Base-by-base conservation (phyloP, 257 asterid species). In the Coffea eugenioides region DNA sequence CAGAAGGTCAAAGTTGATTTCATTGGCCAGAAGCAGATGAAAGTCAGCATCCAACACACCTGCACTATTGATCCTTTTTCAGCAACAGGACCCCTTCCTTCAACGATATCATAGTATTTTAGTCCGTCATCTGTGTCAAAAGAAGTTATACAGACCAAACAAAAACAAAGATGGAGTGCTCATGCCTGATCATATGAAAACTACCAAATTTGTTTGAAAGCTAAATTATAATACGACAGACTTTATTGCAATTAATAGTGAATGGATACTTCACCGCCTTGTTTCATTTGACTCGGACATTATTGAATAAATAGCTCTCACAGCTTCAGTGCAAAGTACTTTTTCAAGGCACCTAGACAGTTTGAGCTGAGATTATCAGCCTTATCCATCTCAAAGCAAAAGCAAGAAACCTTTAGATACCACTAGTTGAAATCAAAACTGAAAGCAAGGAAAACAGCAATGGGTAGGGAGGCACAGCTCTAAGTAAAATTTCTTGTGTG, bases 21-120 rank as follows among this genome's bases (percentile, higher is more conserved):
- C 54, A n/a, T 15, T 39, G n/a, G 18, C 3, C 21, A 71, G 65
- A 82, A 27, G 49, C 62, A 80, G 52, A 78, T 14, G 34, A 52
- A 45, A 9, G 67, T 43, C 21, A 66, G 49, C 70, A 69, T 15
- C 13, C 76, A 73, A 62, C 48, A 43, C 61, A 94, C 98, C 98
- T 92, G 94, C 84, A 89, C 99, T 0, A 87, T 90, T 21, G 89
- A 80, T 79, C 99, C 97, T 43, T 93, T 95, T 79, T 87, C 92
- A 77, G 98, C 98, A 71, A 88, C 83, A 20, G 90, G 93, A 23
- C 99, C 99, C 86, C 88, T 95, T 52, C 99, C 98, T 84, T 92
- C 96, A 49, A 88, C 64, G 75, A 93, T 61, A 84, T 95, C 99
- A 54, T 89, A 95, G 81, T 95, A 95, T 79, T 90, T 95, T 49